phyloP scores from a whole-genome alignment of 257 asterid species.

The Petunia axillaris region DNA sequence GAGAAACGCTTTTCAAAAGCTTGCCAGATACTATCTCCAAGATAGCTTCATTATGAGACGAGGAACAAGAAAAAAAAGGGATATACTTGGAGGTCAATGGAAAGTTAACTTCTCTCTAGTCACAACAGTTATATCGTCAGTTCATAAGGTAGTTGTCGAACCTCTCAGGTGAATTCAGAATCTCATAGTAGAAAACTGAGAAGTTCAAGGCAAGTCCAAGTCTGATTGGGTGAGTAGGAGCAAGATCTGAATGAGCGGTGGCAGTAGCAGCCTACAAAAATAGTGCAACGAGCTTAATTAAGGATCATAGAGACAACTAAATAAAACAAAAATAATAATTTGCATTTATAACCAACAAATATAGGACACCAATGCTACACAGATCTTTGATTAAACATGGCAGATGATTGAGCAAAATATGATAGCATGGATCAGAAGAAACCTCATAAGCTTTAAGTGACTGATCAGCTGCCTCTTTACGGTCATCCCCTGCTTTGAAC shows the following conservation, averaged over 20 bases:
- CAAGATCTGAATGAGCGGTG: constrained; percentile 64
- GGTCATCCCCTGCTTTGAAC: constrained; percentile 56
- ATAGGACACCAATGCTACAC: not conserved
- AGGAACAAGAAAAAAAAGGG: not conserved
- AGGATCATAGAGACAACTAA: not conserved
- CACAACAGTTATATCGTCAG: not conserved
- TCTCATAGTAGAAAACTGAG: constrained; percentile 80
- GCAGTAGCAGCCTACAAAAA: constrained; percentile 71
- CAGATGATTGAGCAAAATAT: not conserved
- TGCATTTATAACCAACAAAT: constrained; percentile 16
- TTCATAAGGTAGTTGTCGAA: constrained; percentile 27
- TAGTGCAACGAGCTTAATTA: not conserved
- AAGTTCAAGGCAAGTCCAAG: constrained; percentile 77
- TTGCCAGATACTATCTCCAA: not conserved
- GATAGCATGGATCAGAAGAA: constrained; percentile 1
- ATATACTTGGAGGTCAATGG: not conserved
- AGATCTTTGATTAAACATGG: not conserved
- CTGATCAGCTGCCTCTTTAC: constrained; percentile 61
- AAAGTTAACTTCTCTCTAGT: not conserved
- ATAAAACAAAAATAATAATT: not conserved
- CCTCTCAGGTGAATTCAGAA: constrained; percentile 79
- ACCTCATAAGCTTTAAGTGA: constrained; percentile 71
- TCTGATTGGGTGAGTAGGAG: constrained; percentile 79
- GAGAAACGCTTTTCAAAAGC: constrained; percentile 16
- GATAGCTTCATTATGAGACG: not conserved